Conservation (phyloP, 768 basidiomycete species). For the Crucibulum laeve region DNA sequence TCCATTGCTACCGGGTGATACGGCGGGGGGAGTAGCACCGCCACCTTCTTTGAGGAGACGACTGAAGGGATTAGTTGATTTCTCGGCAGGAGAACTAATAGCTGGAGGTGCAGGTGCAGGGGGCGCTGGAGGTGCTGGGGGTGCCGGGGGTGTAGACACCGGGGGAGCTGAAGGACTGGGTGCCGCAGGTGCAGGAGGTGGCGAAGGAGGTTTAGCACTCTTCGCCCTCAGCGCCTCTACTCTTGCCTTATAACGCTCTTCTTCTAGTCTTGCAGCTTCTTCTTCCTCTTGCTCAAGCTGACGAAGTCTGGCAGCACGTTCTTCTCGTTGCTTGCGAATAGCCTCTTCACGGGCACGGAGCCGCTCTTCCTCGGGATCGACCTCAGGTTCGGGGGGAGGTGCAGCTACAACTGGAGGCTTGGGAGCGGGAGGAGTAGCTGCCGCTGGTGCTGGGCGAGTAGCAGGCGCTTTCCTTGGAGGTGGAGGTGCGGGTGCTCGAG, state of each 20-base stretch:
- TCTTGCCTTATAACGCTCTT: constrained; percentile 33
- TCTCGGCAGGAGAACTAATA: constrained; percentile 32
- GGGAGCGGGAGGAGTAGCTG: constrained; percentile 14
- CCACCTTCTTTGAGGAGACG: constrained; percentile 52
- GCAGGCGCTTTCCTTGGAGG: constrained; percentile 38
- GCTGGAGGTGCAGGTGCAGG: constrained; percentile 19
- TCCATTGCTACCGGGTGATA: constrained; percentile 25
- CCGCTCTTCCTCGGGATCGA: constrained; percentile 76
- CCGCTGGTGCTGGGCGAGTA: constrained; percentile 26
- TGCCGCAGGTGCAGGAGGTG: constrained; percentile 23
- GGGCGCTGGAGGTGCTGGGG: constrained; percentile 27
- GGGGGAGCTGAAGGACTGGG: constrained; percentile 21
- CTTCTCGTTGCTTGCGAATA: constrained; percentile 69
- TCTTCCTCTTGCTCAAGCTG: constrained; percentile 57
- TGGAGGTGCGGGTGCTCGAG: constrained; percentile 28
- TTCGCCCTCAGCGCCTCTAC: constrained; percentile 33
- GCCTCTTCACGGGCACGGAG: constrained; percentile 67
- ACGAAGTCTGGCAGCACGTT: constrained; percentile 63
- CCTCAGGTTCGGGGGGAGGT: constrained; percentile 29
- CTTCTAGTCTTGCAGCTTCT: constrained; percentile 27
- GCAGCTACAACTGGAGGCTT: constrained; percentile 12
- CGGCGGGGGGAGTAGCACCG: constrained; percentile 26
- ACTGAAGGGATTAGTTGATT: constrained; percentile 81
- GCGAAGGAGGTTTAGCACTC: constrained; percentile 17
- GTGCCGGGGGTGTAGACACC: constrained; percentile 17